These are phyloP conservation scores for Cicer yamashitae DNA, from an alignment of 306 rosid genomes.

Conservation along the genomic window DNA sequence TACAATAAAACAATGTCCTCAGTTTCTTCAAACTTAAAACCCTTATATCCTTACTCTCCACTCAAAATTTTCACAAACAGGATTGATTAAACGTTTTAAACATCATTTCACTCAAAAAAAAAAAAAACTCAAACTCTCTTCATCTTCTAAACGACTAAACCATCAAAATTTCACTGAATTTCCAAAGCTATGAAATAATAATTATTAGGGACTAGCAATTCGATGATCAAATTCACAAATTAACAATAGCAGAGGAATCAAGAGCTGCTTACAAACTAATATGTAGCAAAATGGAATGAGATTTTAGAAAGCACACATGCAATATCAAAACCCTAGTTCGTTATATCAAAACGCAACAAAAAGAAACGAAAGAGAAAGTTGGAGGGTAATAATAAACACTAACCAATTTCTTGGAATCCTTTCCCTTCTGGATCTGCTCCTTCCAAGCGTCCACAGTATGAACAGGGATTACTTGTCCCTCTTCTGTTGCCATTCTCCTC, in stretches of 20 bases:
- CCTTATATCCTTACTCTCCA: not conserved
- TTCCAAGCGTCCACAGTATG: conserved; percentile 62
- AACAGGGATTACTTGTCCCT: conserved; percentile 61
- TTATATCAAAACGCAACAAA: not conserved
- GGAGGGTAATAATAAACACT: not conserved
- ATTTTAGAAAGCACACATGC: too few species aligned
- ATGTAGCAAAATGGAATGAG: too few species aligned
- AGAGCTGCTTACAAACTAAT: not conserved
- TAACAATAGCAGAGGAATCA: not conserved
- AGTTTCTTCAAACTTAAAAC: not conserved
- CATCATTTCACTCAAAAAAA: not conserved
- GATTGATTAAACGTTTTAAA: not conserved
- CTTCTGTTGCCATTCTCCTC: conserved; percentile 48
- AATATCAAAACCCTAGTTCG: conserved; percentile 31
- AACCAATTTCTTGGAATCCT: conserved; percentile 64
- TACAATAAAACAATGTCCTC: too few species aligned
- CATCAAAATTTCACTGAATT: not conserved
- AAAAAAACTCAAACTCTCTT: not conserved
- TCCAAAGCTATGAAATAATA: not conserved
- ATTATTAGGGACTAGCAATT: not conserved
- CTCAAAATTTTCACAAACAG: not conserved
- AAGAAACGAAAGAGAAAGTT: not conserved
- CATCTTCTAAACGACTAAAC: not conserved
- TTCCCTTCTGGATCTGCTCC: conserved; percentile 53
- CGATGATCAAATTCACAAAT: not conserved